Conservation (phyloP, 1,139 yeast genomes). For the Spathaspora sp. region DNA sequence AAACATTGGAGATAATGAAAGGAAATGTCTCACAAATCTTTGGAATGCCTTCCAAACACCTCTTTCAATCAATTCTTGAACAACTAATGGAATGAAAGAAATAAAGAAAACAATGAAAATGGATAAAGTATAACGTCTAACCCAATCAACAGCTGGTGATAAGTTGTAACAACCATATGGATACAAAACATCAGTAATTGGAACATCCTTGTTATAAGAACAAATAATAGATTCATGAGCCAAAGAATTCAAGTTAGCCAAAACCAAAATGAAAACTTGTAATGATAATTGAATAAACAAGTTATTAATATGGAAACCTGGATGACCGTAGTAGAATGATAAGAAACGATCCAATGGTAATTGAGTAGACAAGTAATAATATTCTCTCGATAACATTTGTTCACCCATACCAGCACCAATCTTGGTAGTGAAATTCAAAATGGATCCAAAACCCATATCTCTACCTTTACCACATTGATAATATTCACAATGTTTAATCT, state of each 20-base stretch:
- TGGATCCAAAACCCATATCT: constrained; percentile 98
- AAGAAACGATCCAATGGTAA: constrained; percentile 95
- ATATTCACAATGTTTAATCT: constrained; percentile 98
- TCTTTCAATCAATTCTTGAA: constrained; percentile 96
- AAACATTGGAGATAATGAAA: constrained; percentile 91
- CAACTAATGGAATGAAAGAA: constrained; percentile 92
- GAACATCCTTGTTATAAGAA: constrained; percentile 77
- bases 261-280: constrained; percentile 87
- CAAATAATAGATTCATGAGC: constrained; percentile 90
- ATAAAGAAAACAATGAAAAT: constrained; percentile 98
- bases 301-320: constrained; percentile 98
- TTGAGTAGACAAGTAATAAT: constrained; percentile 96
- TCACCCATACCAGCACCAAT: constrained; percentile 99
- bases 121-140: constrained; percentile 94
- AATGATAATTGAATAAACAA: constrained; percentile 92
- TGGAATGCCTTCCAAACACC: constrained; percentile 95
- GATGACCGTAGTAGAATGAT: constrained; percentile 97
- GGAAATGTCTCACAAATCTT: constrained; percentile 86
- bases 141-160: constrained; percentile 91
- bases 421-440: constrained; percentile 96
- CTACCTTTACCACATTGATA: constrained; percentile 99
- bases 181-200: constrained; percentile 77
- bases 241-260: constrained; percentile 87
- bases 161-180: constrained; percentile 96
- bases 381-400: constrained; percentile 97